phyloP scores from a whole-genome alignment of 306 rosid genomes.

The Pueraria montana region DNA sequence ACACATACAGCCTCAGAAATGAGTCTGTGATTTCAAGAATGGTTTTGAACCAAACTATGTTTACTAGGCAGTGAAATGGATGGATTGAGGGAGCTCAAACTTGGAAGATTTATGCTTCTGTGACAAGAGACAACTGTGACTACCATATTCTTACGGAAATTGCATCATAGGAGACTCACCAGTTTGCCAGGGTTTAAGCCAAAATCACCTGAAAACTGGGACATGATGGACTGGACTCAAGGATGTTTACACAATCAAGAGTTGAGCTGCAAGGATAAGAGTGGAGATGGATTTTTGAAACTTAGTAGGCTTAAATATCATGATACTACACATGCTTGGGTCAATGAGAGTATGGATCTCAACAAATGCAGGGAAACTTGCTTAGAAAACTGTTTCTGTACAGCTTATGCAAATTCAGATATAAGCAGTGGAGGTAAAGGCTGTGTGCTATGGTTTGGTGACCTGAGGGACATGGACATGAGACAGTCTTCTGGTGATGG shows the following conservation, averaged over 20 bases:
- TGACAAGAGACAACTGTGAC: neutral
- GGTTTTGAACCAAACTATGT: neutral
- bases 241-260: neutral
- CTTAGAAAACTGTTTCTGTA: neutral
- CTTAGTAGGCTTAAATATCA: neutral
- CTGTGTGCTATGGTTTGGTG: neutral
- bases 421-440: too few species aligned
- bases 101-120: neutral
- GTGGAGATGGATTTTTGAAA: neutral
- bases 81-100: neutral
- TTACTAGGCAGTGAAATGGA: neutral
- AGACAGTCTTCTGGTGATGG: neutral
- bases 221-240: neutral
- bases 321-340: neutral
- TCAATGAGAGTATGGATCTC: neutral
- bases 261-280: neutral
- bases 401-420: neutral
- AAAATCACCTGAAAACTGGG: neutral
- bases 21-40: neutral
- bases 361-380: neutral
- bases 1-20: neutral
- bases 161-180: neutral
- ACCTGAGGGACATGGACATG: neutral
- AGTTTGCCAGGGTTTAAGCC: neutral
- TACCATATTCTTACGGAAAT: neutral